Evolutionary conservation across 345 rosid genomes (phyloP).

Genomic region (Rhizophora mangle): DNA sequence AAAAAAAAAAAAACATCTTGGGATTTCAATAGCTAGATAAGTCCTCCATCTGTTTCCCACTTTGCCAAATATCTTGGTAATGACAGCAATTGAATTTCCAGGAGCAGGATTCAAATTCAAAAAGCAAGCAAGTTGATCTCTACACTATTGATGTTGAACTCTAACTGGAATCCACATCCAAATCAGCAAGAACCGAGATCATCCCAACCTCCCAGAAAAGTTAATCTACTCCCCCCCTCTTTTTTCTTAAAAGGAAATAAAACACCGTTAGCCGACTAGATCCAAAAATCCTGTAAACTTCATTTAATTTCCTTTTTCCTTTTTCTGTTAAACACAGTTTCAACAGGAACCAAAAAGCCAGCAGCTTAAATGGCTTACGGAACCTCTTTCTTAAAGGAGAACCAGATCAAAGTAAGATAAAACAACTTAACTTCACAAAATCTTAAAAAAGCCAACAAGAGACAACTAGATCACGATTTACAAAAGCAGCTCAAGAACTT

Average conservation of each 20-base stretch:
- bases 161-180: conserved; percentile 3
- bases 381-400: conserved; percentile 6
- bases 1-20: too few species aligned
- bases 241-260: not conserved
- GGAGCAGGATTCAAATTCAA: too few species aligned
- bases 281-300: not conserved
- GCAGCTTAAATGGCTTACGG: not conserved
- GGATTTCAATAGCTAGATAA: too few species aligned
- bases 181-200: conserved; percentile 14
- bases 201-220: not conserved
- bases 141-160: not conserved
- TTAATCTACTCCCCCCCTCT: not conserved
- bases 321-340: not conserved
- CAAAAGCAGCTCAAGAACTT: not conserved
- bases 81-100: too few species aligned
- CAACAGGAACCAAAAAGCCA: conserved; percentile 2
- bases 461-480: conserved; percentile 14
- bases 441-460: conserved; percentile 9
- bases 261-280: not conserved
- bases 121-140: too few species aligned
- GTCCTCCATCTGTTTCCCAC: too few species aligned
- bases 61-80: too few species aligned
- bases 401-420: conserved; percentile 20
- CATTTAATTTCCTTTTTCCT: too few species aligned
- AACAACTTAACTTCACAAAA: conserved; percentile 10